phyloP scores from a whole-genome alignment of 108 stramenopile genomes.

The Nannochloropsis gaditana region DNA sequence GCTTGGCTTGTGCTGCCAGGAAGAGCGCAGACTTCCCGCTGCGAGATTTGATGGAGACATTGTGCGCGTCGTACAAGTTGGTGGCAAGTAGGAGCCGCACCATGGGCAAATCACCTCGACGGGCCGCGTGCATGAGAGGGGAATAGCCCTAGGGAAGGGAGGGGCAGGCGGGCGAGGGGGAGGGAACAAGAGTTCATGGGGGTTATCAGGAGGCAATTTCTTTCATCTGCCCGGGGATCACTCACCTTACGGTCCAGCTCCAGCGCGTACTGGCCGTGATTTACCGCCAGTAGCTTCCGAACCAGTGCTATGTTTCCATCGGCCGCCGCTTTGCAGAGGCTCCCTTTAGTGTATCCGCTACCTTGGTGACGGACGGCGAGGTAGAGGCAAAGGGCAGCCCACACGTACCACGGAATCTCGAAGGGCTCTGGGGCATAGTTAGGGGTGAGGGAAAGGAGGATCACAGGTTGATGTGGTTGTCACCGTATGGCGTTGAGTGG shows the following conservation, averaged over 20 bases:
- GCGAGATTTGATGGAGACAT: not conserved
- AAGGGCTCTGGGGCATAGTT: not conserved
- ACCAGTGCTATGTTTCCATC: not conserved
- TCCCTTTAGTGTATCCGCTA: not conserved
- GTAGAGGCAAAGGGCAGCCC: slow-evolving; percentile 2
- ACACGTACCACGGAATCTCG: not conserved
- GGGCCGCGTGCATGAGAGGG: not conserved
- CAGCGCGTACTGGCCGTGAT: slow-evolving; percentile 19
- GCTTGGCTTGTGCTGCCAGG: not conserved
- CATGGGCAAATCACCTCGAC: not conserved
- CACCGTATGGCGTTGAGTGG: too few relatives aligned
- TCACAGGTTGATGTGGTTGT: too few relatives aligned
- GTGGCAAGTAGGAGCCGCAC: not conserved
- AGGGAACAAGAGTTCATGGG: not conserved
- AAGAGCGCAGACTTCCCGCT: not conserved
- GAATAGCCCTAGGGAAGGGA: slow-evolving; percentile 5
- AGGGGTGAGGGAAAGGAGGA: not conserved
- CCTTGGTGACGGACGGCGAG: not conserved
- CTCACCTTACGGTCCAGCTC: not conserved
- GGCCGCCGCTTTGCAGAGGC: not conserved
- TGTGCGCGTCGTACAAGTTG: not conserved
- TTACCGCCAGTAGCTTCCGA: not conserved
- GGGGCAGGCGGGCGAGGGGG: not conserved
- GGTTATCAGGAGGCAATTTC: not conserved
- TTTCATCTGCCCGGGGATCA: not conserved